These are phyloP conservation scores for Kuraishia floccosa DNA, from an alignment of 805 yeast species.

Conservation along the genomic window DNA sequence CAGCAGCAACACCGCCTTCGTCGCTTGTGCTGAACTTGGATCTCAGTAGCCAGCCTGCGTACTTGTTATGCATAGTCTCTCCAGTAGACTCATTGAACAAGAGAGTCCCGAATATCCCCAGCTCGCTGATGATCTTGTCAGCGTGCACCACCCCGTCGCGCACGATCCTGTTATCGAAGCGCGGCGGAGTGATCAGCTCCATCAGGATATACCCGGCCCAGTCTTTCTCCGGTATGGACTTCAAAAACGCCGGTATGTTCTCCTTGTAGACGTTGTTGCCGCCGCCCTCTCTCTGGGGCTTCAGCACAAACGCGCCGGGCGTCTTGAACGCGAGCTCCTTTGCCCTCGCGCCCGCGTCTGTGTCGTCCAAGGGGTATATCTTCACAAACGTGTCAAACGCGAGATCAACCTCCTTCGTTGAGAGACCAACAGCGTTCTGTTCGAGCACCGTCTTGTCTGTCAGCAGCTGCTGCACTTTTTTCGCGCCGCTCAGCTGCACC, in stretches of 20 bases:
- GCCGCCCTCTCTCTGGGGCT: conserved; percentile 99
- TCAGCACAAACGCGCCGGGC: conserved; percentile 71
- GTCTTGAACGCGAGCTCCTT: conserved; percentile 51
- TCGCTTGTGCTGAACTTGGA: conserved; percentile 79
- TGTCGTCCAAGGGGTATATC: conserved; percentile 77
- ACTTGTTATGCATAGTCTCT: conserved; percentile 46
- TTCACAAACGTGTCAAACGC: conserved; percentile 64
- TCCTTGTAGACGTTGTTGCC: conserved; percentile 89
- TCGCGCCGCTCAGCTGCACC: conserved; percentile 88
- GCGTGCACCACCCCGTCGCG: conserved; percentile 48
- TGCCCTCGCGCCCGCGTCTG: conserved; percentile 51
- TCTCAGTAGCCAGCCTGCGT: conserved; percentile 79
- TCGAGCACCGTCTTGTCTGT: conserved; percentile 41
- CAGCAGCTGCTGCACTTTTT: conserved; percentile 85
- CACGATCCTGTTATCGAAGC: conserved; percentile 54
- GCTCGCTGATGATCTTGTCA: conserved; percentile 81
- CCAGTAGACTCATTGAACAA: conserved; percentile 60
- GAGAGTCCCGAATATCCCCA: conserved; percentile 83
- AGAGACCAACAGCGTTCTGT: conserved; percentile 29
- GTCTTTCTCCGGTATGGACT: conserved; percentile 44
- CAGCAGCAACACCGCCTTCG: conserved; percentile 99
- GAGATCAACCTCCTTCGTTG: conserved; percentile 14
- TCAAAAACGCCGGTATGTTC: conserved; percentile 69
- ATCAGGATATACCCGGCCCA: conserved; percentile 91
- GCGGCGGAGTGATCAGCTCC: conserved; percentile 84